A percentile compares a stretch with the other conserved stretches of the same genome.
Conservation (phyloP, 1,284 basidiomycete genomes). For the Rhodotorula glutinis region DNA sequence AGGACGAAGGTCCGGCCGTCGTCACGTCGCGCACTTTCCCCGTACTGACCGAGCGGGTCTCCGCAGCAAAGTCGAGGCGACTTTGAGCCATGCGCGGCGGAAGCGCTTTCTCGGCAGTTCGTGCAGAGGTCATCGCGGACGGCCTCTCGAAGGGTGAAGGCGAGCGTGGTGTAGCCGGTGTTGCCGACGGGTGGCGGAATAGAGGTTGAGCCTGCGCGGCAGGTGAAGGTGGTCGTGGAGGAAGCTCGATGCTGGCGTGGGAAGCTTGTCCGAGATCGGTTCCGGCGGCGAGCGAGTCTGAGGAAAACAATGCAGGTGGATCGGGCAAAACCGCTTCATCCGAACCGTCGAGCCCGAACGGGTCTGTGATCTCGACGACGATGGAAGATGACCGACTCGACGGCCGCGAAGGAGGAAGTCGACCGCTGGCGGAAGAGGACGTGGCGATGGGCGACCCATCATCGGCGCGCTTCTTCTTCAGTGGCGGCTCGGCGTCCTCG, state of each 20-base stretch:
- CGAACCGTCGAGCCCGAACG: neutral
- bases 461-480: constrained; percentile 23
- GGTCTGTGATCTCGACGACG: no score
- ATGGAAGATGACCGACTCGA: no score
- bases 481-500: constrained; percentile 27
- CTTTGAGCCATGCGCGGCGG: no score
- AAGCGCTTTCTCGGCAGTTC: no score
- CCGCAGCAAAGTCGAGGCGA: no score
- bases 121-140: no score
- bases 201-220: neutral
- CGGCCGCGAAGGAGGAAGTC: neutral
- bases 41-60: no score
- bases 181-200: neutral
- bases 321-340: neutral
- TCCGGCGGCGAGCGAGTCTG: neutral
- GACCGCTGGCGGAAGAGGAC: no score
- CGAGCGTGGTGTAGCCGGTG: neutral
- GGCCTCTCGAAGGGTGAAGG: neutral
- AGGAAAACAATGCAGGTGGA: no score
- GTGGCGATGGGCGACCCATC: neutral
- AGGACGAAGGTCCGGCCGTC: no score
- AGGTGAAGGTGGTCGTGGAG: neutral
- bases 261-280: neutral
- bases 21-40: no score
- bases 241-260: neutral